Conservation (phyloP, 2,329 filamentous ascomycete genomes). For the Dactylellina cionopaga region DNA sequence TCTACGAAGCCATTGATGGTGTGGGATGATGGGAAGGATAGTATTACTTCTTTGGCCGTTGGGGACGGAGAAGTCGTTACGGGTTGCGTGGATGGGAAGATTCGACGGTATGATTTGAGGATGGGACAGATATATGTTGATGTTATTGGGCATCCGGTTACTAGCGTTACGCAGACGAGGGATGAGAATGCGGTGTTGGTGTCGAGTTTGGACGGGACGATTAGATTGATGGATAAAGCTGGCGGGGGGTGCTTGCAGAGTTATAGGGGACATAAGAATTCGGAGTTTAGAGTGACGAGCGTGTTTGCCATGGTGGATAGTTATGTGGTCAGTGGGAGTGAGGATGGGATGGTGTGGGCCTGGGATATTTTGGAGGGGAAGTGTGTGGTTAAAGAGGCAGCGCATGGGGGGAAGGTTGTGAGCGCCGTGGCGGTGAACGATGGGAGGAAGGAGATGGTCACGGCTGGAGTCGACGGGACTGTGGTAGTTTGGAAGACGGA, state of each 20-base stretch:
- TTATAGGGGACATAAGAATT: constrained; percentile 56
- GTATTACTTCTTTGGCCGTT: constrained; percentile 69
- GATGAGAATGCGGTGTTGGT: constrained; percentile 56
- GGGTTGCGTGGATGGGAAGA: constrained; percentile 56
- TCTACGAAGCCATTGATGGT: constrained; percentile 63
- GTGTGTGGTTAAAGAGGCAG: constrained; percentile 53
- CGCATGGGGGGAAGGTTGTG: constrained; percentile 56
- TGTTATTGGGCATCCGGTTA: constrained; percentile 55
- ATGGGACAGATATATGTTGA: constrained; percentile 57
- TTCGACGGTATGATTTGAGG: constrained; percentile 56
- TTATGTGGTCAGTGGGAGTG: constrained; percentile 57
- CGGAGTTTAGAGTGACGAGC: constrained; percentile 55
- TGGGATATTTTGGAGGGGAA: constrained; percentile 57
- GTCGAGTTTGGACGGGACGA: constrained; percentile 53
- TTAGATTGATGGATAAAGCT: constrained; percentile 56
- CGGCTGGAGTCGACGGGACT: constrained; percentile 55
- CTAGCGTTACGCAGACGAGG: constrained; percentile 52
- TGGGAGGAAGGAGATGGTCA: constrained; percentile 56
- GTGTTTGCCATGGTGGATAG: constrained; percentile 55
- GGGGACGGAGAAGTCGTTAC: constrained; percentile 68
- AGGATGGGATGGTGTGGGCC: constrained; percentile 56
- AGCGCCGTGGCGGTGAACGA: constrained; percentile 55
- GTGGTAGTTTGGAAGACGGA: constrained; percentile 46
- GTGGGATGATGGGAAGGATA: constrained; percentile 60
- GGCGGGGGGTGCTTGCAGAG: constrained; percentile 55